Conservation (phyloP, 306 rosid species). For the Cucumis cinereus region DNA sequence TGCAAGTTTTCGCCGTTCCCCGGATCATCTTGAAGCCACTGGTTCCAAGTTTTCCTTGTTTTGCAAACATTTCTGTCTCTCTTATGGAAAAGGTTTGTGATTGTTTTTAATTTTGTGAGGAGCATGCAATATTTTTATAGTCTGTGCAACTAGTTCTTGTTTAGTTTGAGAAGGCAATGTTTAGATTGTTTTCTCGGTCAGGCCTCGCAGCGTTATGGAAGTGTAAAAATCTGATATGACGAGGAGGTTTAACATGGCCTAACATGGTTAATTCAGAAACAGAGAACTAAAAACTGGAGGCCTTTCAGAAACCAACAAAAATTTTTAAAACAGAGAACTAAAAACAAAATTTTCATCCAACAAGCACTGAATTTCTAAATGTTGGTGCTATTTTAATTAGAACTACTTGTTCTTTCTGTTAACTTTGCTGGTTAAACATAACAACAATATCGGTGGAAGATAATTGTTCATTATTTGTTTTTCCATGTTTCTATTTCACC, state of each 20-base stretch:
- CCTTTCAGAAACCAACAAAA: too few species aligned
- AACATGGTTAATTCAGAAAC: too few species aligned
- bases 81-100: slow-evolving; percentile 80
- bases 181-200: neutral
- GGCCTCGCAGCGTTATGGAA: neutral
- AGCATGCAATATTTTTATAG: neutral
- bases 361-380: too few species aligned
- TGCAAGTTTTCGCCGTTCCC: slow-evolving; percentile 49
- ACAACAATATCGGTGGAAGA: neutral
- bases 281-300: too few species aligned
- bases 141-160: neutral
- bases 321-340: too few species aligned
- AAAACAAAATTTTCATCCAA: too few species aligned
- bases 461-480: neutral
- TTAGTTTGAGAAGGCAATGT: neutral
- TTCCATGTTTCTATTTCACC: neutral
- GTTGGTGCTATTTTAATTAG: neutral
- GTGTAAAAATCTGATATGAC: neutral
- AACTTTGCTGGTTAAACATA: neutral
- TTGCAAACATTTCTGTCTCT: slow-evolving; percentile 59
- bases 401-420: neutral
- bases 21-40: slow-evolving; percentile 71
- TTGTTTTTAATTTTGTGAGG: neutral
- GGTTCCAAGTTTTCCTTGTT: slow-evolving; percentile 86
- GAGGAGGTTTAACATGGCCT: too few species aligned